Percentiles rank a stretch among this genome's conserved stretches.
Evolutionary conservation across 352 stramenopile genomes (phyloP).

Genomic region (Halophytophthora batemanensis): DNA sequence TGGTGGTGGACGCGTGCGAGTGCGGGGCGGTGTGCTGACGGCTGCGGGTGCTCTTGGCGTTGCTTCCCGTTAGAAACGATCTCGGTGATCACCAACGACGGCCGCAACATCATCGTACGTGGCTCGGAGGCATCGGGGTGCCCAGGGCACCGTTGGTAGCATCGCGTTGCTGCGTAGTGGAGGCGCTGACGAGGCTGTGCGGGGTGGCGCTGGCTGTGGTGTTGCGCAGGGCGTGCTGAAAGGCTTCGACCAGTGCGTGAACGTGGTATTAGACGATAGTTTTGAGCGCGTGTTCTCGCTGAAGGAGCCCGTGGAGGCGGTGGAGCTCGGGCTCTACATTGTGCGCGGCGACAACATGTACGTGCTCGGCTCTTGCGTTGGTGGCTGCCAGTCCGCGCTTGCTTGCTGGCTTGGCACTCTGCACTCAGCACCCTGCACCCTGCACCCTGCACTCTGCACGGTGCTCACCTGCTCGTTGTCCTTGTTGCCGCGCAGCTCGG

Average conservation of each 20-base stretch:
- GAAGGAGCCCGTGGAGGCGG: constrained; percentile 86
- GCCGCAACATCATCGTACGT: constrained; percentile 92
- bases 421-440: too few species aligned
- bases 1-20: too few species aligned
- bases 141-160: too few species aligned
- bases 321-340: constrained; percentile 92
- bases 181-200: too few species aligned
- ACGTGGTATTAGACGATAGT: constrained; percentile 91
- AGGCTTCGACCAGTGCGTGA: constrained; percentile 93
- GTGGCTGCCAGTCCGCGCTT: not conserved
- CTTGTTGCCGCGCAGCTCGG: constrained; percentile 37
- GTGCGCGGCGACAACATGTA: constrained; percentile 94
- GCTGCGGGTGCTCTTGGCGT: too few species aligned
- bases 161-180: too few species aligned
- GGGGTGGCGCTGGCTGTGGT: too few species aligned
- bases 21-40: too few species aligned
- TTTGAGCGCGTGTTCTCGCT: constrained; percentile 93
- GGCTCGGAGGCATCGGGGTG: too few species aligned
- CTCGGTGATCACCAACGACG: constrained; percentile 93
- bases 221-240: constrained; percentile 74
- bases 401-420: too few species aligned
- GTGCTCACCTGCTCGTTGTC: constrained; percentile 8
- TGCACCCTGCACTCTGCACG: too few species aligned
- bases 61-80: constrained; percentile 67
- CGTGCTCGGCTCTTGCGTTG: constrained; percentile 2